phyloP scores from a whole-genome alignment of 305 asterid genomes.

The Ajuga reptans region DNA sequence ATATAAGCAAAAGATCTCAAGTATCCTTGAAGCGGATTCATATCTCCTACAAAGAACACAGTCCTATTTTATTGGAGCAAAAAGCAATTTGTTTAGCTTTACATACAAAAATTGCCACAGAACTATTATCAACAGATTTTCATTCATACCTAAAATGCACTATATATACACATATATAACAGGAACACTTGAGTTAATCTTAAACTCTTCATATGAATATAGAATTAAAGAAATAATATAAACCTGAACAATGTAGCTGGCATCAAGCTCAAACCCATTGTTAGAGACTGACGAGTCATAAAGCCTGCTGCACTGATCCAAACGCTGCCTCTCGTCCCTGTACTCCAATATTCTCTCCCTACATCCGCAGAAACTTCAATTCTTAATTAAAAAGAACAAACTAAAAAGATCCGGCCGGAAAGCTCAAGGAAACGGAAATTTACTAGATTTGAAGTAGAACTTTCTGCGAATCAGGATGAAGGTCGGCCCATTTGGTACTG shows the following conservation, averaged over 20 bases:
- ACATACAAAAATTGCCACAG: background rate
- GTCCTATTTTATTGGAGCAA: no score
- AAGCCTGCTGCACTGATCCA: conserved; percentile 79
- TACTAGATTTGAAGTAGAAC: conserved; percentile 79
- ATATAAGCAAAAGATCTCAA: no score
- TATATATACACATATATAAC: background rate
- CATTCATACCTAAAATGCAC: background rate
- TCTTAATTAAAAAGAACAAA: background rate
- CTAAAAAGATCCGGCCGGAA: background rate
- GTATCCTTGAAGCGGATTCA: no score
- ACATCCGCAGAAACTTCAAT: conserved; percentile 24
- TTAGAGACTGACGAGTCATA: conserved; percentile 72
- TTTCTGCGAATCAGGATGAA: conserved; percentile 90
- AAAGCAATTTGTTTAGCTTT: no score
- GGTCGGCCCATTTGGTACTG: conserved; percentile 88
- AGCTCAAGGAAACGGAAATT: conserved; percentile 11
- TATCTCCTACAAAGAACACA: no score
- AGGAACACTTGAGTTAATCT: background rate
- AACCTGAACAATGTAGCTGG: conserved; percentile 82
- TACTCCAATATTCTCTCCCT: conserved; percentile 86
- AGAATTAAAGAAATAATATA: background rate
- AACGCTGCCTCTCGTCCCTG: conserved; percentile 78
- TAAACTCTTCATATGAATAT: background rate
- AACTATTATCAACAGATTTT: background rate
- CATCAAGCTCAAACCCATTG: conserved; percentile 81